Evolutionary conservation across 768 basidiomycete genomes (phyloP).

Genomic region (Harrya chromipes): DNA sequence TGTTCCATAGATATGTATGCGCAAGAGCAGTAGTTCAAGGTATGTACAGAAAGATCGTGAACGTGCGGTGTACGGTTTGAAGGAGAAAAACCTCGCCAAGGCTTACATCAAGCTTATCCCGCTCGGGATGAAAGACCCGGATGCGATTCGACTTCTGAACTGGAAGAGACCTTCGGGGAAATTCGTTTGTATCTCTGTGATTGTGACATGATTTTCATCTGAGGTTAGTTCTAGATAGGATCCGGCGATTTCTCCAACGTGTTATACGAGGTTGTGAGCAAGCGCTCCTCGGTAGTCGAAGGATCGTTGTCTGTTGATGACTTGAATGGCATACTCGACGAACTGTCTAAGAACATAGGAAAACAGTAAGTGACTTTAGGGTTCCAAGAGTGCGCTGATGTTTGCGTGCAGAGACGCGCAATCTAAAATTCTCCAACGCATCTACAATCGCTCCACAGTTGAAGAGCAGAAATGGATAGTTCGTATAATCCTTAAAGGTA

Average conservation of each 20-base stretch:
- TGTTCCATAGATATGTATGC: constrained; percentile 5
- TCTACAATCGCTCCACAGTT: constrained; percentile 77
- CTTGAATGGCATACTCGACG: constrained; percentile 77
- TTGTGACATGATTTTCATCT: neutral
- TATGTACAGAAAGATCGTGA: constrained; percentile 83
- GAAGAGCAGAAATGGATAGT: constrained; percentile 95
- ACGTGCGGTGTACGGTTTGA: constrained; percentile 87
- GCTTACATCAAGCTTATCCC: constrained; percentile 89
- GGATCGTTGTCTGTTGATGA: constrained; percentile 78
- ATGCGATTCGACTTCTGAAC: constrained; percentile 77
- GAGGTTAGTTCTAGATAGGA: constrained; percentile 43
- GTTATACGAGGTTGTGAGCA: constrained; percentile 81
- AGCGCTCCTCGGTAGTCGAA: constrained; percentile 76
- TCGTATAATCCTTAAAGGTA: constrained; percentile 94
- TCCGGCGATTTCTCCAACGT: constrained; percentile 90
- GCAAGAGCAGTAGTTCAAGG: neutral
- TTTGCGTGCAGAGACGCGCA: constrained; percentile 60
- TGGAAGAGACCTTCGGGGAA: constrained; percentile 85
- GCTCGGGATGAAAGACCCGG: constrained; percentile 72
- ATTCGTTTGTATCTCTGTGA: constrained; percentile 43
- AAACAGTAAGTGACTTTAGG: constrained; percentile 54
- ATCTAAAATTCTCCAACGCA: constrained; percentile 66
- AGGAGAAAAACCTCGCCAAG: constrained; percentile 93
- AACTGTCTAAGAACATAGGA: constrained; percentile 66
- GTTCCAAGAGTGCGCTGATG: constrained; percentile 5